A percentile compares a stretch with the other conserved stretches of the same genome.
Evolutionary conservation across 2,329 filamentous ascomycete genomes (phyloP).

Genomic region (Penicillium olsonii): DNA sequence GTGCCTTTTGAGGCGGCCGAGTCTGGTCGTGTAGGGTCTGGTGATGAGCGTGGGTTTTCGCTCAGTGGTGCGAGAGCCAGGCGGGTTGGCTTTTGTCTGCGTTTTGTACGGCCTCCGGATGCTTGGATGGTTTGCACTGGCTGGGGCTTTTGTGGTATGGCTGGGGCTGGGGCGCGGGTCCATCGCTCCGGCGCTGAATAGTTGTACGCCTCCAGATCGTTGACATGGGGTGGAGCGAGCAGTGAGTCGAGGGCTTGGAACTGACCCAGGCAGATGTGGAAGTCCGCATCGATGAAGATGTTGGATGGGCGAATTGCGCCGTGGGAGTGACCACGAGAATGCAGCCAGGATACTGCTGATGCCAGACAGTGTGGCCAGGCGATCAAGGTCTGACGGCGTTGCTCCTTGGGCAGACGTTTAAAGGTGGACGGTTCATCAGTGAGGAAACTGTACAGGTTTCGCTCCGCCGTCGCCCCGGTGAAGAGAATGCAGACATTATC

Average conservation of each 20-base stretch:
- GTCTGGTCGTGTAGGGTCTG: conserved; percentile 27
- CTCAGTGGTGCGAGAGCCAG: conserved; percentile 26
- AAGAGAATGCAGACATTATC: conserved; percentile 47
- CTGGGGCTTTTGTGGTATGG: conserved; percentile 32
- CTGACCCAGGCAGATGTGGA: conserved; percentile 59
- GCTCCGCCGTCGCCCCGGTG: conserved; percentile 40
- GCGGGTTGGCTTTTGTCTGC: conserved; percentile 27
- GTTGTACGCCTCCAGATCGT: conserved; percentile 60
- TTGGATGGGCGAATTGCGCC: conserved; percentile 61
- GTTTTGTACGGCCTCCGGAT: conserved; percentile 44
- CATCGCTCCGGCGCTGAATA: conserved; percentile 61
- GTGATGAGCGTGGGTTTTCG: conserved; percentile 23
- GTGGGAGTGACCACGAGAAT: conserved; percentile 57
- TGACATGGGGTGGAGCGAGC: conserved; percentile 53
- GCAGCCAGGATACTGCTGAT: conserved; percentile 58
- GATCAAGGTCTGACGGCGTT: conserved; percentile 44
- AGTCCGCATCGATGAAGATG: conserved; percentile 59
- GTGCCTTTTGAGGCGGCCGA: conserved; percentile 39
- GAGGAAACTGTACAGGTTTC: conserved; percentile 45
- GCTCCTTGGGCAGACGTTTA: conserved; percentile 43
- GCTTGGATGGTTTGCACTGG: conserved; percentile 35
- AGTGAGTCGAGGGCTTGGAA: conserved; percentile 58
- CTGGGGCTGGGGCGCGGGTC: conserved; percentile 36
- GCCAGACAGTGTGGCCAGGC: conserved; percentile 54
- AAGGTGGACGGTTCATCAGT: conserved; percentile 45